phyloP scores from a whole-genome alignment of 768 basidiomycete species.

The Polyporus arcularius region DNA sequence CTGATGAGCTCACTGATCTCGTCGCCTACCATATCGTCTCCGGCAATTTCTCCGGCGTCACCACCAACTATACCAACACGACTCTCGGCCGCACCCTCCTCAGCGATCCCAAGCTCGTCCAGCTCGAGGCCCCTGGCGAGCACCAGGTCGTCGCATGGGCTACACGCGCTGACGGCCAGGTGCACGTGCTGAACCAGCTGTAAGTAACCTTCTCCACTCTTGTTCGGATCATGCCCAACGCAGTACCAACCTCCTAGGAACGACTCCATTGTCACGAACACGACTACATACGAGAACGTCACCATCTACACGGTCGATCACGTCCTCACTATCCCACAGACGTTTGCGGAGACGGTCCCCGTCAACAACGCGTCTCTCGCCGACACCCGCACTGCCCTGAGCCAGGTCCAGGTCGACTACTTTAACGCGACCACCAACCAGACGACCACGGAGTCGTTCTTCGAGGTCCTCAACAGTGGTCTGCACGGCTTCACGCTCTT shows the following conservation, averaged over 20 bases:
- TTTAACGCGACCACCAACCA: constrained; percentile 31
- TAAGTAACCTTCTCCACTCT: constrained; percentile 20
- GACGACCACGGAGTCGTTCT: constrained; percentile 38
- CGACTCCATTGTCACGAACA: constrained; percentile 39
- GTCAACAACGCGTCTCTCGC: constrained; percentile 44
- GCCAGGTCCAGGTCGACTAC: constrained; percentile 26
- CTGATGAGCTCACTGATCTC: constrained; percentile 44
- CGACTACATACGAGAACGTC: constrained; percentile 40
- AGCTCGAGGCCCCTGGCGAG: constrained; percentile 54
- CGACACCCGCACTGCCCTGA: constrained; percentile 31
- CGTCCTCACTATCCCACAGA: constrained; percentile 55
- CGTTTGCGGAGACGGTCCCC: constrained; percentile 43
- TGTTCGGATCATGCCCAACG: constrained; percentile 3
- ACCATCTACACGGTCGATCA: constrained; percentile 51
- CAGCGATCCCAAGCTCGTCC: constrained; percentile 46
- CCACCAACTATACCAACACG: constrained; percentile 51
- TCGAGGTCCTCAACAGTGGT: constrained; percentile 35
- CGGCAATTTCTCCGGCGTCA: constrained; percentile 48
- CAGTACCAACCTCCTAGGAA: constrained; percentile 21
- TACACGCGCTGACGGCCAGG: constrained; percentile 36
- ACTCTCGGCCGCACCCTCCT: constrained; percentile 70
- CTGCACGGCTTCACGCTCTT: constrained; percentile 66
- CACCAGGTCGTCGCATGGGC: constrained; percentile 58
- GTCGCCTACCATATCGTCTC: constrained; percentile 59
- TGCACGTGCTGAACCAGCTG: constrained; percentile 53